A percentile compares a stretch with the other conserved stretches of the same genome.
phyloP scores from a whole-genome alignment of 169 alveolate genomes.

The Plasmodium gaboni region DNA sequence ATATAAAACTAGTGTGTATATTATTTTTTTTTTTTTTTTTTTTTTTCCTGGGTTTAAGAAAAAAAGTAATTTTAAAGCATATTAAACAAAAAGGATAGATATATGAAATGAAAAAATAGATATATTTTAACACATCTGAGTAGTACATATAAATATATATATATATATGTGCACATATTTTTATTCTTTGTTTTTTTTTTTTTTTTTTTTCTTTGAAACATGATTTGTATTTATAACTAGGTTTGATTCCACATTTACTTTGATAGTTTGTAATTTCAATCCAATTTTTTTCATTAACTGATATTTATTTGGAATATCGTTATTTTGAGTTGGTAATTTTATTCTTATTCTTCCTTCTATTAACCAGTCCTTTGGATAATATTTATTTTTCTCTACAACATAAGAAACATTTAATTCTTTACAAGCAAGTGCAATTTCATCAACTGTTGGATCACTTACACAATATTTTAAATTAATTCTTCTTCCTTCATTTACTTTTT shows the following conservation, averaged over 20 bases:
- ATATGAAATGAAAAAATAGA: no score
- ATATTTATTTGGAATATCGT: conserved; percentile 23
- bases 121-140: no score
- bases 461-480: conserved; percentile 78
- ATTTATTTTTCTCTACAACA: conserved; percentile 81
- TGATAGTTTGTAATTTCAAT: conserved; percentile 52
- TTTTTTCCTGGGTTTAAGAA: no score
- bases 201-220: conserved; percentile 32
- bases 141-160: no score
- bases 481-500: conserved; percentile 83
- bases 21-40: no score
- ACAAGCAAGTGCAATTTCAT: conserved; percentile 83
- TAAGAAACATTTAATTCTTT: conserved; percentile 80
- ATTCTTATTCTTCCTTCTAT: conserved; percentile 84
- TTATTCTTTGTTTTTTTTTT: conserved; percentile 8
- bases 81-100: no score
- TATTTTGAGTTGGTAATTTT: conserved; percentile 27
- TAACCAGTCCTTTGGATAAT: conserved; percentile 83
- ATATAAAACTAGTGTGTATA: no score
- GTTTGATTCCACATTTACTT: conserved; percentile 32
- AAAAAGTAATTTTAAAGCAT: no score
- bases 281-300: conserved; percentile 63
- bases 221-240: conserved; percentile 1
- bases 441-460: conserved; percentile 82
- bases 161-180: no score